phyloP scores from a whole-genome alignment of 1,284 basidiomycete genomes.

The Vanrija pseudolonga region DNA sequence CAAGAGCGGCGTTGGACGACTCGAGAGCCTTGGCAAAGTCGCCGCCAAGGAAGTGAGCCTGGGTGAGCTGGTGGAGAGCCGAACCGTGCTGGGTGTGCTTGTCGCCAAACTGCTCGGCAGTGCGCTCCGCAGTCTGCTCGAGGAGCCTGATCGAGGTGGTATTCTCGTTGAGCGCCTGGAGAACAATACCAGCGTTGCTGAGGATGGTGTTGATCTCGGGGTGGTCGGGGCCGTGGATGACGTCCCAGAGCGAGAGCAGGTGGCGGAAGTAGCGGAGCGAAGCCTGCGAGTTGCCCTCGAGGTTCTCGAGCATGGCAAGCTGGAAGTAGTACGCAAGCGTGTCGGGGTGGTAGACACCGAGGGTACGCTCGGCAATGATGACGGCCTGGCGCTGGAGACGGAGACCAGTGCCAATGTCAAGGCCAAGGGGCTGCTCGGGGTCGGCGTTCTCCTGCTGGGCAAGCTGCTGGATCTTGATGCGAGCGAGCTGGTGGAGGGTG shows the following conservation, averaged over 20 bases:
- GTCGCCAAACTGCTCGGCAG: conserved; percentile 39
- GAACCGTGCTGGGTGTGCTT: conserved; percentile 43
- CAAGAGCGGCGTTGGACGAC: conserved; percentile 44
- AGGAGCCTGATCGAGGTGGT: conserved; percentile 41
- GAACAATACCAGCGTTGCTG: conserved; percentile 47
- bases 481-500: conserved; percentile 51
- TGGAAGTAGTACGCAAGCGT: conserved; percentile 57
- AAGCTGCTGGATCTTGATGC: conserved; percentile 47
- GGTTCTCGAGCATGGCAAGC: conserved; percentile 55
- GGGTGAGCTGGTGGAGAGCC: conserved; percentile 48
- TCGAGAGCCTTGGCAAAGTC: conserved; percentile 48
- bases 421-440: conserved; percentile 43
- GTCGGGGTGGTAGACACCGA: conserved; percentile 56
- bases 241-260: conserved; percentile 53
- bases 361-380: conserved; percentile 56
- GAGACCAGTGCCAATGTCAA: conserved; percentile 52
- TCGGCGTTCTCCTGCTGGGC: conserved; percentile 35
- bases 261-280: conserved; percentile 54
- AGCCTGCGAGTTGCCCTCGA: conserved; percentile 50
- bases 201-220: conserved; percentile 52
- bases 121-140: conserved; percentile 34
- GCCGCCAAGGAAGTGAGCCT: conserved; percentile 48
- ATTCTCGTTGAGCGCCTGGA: conserved; percentile 46
- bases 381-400: conserved; percentile 56
- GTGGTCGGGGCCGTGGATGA: conserved; percentile 55